Base-by-base conservation (phyloP, 1,284 basidiomycete species). In the Polyporus tsugae region DNA sequence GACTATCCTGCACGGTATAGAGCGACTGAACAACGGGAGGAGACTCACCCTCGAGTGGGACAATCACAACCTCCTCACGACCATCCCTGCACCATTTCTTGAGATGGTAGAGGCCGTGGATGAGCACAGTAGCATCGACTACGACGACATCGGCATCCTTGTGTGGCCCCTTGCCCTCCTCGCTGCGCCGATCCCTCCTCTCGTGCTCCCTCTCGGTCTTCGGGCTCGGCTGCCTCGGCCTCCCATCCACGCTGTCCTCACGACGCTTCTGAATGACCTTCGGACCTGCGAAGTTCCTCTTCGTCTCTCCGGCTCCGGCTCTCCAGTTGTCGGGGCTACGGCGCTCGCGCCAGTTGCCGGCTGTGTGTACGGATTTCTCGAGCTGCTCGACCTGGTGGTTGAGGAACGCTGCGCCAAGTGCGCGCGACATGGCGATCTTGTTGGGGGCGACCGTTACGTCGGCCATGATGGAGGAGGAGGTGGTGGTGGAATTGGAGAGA, bases 41-140 rank as follows among this genome's bases (percentile, higher is more conserved):
- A 29, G n/a, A 83, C 87, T 67, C 74, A 95, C 95, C 93, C 87
- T 97, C 96, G 29, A 95, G 86, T 1, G 96, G 96, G 49, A 98
- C 84, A 67, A 98, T 87, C 65, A 97, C 77, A 66, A 92, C 78
- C 80, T 95, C 88, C 73, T 90, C 80, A 39, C 90, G 82, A 2
- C 88, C 89, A 1, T 92, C 90, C 76, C 82, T 88, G 82, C 87
- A 95, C 93, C 93, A 94, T 64, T 88, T 88, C 82, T 95, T 94
- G 66, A 97, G 86, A 68, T 91, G 89, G 66, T 91, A 89, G 19
- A 96, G 83, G 0, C 92, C 92, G 80, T 96, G 92, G 55, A 98
- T 86, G 64, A 97, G 85, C 7, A 96, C 93, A 73, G 93, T 96
- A 0, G 93, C 93, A 77, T 97, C 96, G 49, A 96, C 86, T 38